These are phyloP conservation scores for Corymbia calophylla DNA, from an alignment of 441 rosid species.

Conservation along the genomic window DNA sequence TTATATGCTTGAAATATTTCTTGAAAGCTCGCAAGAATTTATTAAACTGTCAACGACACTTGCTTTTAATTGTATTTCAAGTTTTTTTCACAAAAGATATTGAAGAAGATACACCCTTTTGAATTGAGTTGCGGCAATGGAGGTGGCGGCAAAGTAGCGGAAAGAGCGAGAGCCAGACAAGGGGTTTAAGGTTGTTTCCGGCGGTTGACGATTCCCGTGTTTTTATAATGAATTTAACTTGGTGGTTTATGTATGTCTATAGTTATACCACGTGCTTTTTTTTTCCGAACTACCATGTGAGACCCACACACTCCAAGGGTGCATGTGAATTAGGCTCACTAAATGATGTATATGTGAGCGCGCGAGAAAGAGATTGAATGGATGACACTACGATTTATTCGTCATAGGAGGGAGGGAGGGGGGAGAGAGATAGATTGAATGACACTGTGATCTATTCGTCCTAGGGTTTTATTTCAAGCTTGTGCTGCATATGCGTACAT, in stretches of 20 bases:
- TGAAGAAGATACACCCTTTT: neutral
- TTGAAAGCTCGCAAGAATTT: neutral
- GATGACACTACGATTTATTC: too few relatives aligned
- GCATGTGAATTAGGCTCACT: neutral
- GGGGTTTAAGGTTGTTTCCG: neutral
- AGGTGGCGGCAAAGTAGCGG: neutral
- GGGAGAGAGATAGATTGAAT: neutral
- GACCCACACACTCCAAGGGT: neutral
- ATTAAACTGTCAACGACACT: neutral
- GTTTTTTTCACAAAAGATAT: neutral
- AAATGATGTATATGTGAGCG: neutral
- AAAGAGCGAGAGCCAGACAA: neutral
- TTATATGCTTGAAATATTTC: neutral
- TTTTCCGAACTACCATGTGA: neutral
- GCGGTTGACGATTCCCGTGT: neutral
- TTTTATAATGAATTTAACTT: neutral
- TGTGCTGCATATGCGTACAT: neutral
- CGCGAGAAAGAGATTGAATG: neutral
- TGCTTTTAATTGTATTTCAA: neutral
- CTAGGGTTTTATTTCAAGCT: neutral
- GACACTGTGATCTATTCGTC: neutral
- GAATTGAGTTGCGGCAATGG: neutral
- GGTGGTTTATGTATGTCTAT: neutral
- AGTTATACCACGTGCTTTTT: neutral
- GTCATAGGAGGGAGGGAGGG: neutral